Base-by-base conservation (phyloP, 2,329 filamentous ascomycete genomes). In the Curvularia verruculosa region DNA sequence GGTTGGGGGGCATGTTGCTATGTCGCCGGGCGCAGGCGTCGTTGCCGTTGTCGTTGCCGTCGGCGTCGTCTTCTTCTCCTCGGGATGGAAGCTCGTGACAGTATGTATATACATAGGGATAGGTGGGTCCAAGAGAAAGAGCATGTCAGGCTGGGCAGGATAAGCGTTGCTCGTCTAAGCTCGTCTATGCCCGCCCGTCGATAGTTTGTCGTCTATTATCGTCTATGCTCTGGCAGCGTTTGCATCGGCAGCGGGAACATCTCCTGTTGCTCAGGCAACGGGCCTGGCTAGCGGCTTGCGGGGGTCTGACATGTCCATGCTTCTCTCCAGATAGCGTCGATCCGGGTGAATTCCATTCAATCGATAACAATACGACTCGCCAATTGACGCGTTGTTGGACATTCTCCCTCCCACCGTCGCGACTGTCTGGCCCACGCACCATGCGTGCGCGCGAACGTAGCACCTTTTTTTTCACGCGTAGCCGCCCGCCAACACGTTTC, bases 281-380 rank as follows among this genome's bases (percentile, higher is more conserved):
- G 37, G 21, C 12, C 23, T n/a, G 6, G 13, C 45, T 57, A 57
- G 54, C 54, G 54, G 19, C 54, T 48, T 48, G 61, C 52, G 61
- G 60, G 58, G 41, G 34, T 49, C 46, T 37, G 31, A 28, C 24
- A 23, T 45, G 52, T 52, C 54, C 50, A 46, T 54, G 54, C 54
- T 49, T 37, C 37, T 41, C 50, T 52, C 50, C 31, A 57, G 39
- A 57, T 54, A 46, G 44, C 54, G 52, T 49, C 43, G 59, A 57
- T 44, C 48, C 56, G 66, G 66, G 70, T 61, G 49, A 68, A 64
- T 69, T 66, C n/a, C 64, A 66, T 69, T 54, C 65, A 52, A 52
- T 44, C 52, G 52, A 55, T 54, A 57, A 56, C 54, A 56, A 47
- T 54, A 56, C 61, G 39, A 59, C 21, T 54, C 56, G 58, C 55